Percentiles rank a stretch among this genome's conserved stretches.
These are phyloP conservation scores for Leptomonas seymouri DNA, from an alignment of 208 protist genomes.

Conservation along the genomic window DNA sequence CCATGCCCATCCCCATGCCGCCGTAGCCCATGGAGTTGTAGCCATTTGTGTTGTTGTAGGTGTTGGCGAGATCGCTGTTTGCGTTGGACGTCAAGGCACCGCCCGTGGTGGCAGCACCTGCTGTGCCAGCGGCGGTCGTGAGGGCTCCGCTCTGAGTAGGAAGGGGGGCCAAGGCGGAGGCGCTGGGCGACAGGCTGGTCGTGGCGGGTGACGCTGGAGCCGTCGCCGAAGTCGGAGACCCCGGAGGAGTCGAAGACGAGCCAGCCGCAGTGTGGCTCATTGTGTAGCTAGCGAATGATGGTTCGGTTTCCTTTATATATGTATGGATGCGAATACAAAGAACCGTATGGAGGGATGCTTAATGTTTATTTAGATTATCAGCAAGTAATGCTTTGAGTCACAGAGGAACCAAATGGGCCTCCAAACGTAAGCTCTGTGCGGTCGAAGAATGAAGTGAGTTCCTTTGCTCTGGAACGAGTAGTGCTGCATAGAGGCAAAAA, in stretches of 20 bases:
- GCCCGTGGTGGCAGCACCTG: neutral
- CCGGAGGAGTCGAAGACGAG: constrained; percentile 19
- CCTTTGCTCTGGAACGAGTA: too few relatives aligned
- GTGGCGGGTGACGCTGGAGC: constrained; percentile 19
- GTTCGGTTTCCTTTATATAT: neutral
- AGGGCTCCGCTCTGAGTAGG: constrained; percentile 23
- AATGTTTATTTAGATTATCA: too few relatives aligned
- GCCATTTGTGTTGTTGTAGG: neutral
- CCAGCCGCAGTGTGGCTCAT: constrained; percentile 10
- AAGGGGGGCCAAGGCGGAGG: neutral
- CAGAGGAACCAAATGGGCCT: too few relatives aligned
- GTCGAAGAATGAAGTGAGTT: too few relatives aligned
- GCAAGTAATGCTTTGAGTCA: too few relatives aligned
- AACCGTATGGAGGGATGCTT: too few relatives aligned
- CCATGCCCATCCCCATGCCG: constrained; percentile 31
- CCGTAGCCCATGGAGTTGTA: constrained; percentile 24
- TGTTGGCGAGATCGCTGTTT: constrained; percentile 4
- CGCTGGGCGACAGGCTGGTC: neutral
- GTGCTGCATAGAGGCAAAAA: too few relatives aligned
- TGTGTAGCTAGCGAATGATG: neutral
- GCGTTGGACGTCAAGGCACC: constrained; percentile 3
- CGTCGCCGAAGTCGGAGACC: constrained; percentile 23
- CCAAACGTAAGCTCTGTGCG: too few relatives aligned
- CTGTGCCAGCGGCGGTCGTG: neutral
- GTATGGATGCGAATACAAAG: too few relatives aligned